phyloP scores from a whole-genome alignment of 305 asterid genomes.

The Solanum hybrid region DNA sequence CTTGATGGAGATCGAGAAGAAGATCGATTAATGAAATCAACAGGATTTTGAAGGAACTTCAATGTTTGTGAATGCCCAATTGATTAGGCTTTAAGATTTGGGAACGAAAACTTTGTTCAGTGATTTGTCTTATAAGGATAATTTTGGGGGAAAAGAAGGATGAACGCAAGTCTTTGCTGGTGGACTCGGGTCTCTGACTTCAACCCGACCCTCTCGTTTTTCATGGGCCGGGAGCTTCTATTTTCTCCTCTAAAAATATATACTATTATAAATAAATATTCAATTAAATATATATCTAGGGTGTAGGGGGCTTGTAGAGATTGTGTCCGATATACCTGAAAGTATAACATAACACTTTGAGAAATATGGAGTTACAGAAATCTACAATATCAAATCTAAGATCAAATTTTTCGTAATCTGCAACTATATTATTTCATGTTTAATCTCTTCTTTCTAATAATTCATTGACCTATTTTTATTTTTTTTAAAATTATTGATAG shows the following conservation, averaged over 20 bases:
- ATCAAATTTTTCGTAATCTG: too few species aligned
- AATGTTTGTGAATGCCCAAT: not conserved
- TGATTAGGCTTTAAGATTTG: not conserved
- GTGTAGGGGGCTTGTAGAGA: not conserved
- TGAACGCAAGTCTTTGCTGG: not conserved
- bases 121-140: not conserved
- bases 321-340: not conserved
- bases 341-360: too few species aligned
- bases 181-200: not conserved
- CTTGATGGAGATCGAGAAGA: constrained; percentile 11
- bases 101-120: not conserved
- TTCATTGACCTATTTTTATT: not conserved
- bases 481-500: too few species aligned
- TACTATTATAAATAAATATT: too few species aligned
- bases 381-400: too few species aligned
- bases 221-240: not conserved
- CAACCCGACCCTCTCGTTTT: not conserved
- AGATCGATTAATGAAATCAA: not conserved
- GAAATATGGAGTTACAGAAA: not conserved
- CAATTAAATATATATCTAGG: not conserved
- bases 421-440: too few species aligned
- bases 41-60: not conserved
- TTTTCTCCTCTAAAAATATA: not conserved
- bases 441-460: not conserved
- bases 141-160: not conserved